phyloP scores from a whole-genome alignment of 768 basidiomycete genomes.

The Psilocybe cubensis region DNA sequence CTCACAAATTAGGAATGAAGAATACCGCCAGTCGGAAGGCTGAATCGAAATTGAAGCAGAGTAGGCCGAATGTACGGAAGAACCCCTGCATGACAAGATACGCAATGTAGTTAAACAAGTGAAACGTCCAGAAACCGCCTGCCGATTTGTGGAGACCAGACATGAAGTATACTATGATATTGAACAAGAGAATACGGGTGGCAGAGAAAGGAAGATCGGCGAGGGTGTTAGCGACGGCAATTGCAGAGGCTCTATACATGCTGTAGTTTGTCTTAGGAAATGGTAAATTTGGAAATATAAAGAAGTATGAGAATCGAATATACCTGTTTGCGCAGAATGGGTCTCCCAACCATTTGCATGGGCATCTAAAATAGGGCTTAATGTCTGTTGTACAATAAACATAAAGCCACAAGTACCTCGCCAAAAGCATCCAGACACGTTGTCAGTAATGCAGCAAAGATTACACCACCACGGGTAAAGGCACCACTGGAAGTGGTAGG shows the following conservation, averaged over 20 bases:
- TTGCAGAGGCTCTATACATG: constrained; percentile 68
- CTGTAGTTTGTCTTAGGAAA: constrained; percentile 52
- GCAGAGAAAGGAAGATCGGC: constrained; percentile 75
- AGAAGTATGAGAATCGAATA: background rate
- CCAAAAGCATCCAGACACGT: constrained; percentile 75
- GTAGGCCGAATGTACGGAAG: constrained; percentile 73
- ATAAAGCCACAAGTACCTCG: constrained; percentile 45
- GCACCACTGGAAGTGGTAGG: constrained; percentile 77
- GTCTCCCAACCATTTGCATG: constrained; percentile 78
- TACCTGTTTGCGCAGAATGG: constrained; percentile 71
- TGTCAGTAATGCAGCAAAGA: constrained; percentile 72
- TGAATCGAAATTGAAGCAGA: constrained; percentile 49
- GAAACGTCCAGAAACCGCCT: constrained; percentile 57
- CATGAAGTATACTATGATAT: constrained; percentile 75
- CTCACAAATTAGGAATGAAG: constrained; percentile 75
- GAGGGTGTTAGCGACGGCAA: constrained; percentile 67
- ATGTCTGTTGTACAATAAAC: background rate
- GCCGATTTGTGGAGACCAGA: constrained; percentile 48
- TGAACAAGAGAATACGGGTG: constrained; percentile 57
- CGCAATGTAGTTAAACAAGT: constrained; percentile 65
- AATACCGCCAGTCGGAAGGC: constrained; percentile 59
- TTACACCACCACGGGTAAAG: constrained; percentile 83
- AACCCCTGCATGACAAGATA: constrained; percentile 82
- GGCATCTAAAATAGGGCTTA: constrained; percentile 61
- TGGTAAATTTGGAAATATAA: background rate